phyloP scores from a whole-genome alignment of 331 rosid species.

The Spiraea crenata region DNA sequence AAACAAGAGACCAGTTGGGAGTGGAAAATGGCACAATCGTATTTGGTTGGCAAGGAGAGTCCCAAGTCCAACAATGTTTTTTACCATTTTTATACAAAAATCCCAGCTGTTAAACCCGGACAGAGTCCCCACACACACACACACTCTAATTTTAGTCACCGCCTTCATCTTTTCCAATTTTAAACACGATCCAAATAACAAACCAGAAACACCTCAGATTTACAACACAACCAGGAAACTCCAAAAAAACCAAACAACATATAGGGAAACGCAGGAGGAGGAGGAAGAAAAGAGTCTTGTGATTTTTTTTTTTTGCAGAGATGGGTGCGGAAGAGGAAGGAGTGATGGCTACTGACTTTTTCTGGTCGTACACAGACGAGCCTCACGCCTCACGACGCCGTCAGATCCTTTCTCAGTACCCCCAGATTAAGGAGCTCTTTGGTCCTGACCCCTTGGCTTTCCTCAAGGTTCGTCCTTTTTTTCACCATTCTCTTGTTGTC shows the following conservation, averaged over 20 bases:
- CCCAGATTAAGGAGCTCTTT: conserved; percentile 78
- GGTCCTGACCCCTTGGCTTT: conserved; percentile 77
- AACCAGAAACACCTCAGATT: not conserved
- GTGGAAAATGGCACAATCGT: no score
- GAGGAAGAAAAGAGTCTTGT: no score
- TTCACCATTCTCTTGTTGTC: not conserved
- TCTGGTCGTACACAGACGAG: conserved; percentile 93
- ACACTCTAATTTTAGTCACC: conserved; percentile 7
- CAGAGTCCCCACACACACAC: not conserved
- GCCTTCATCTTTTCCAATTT: not conserved
- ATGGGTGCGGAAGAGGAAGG: conserved; percentile 37
- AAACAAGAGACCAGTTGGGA: no score
- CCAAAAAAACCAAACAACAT: not conserved
- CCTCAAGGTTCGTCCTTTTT: conserved; percentile 45
- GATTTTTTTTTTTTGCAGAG: not conserved
- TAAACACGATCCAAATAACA: not conserved
- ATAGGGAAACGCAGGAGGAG: not conserved
- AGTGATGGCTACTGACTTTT: conserved; percentile 73
- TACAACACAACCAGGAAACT: not conserved
- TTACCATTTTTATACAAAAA: not conserved
- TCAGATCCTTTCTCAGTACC: conserved; percentile 85
- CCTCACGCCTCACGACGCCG: conserved; percentile 92
- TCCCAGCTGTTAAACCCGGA: conserved; percentile 4
- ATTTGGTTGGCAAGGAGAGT: not conserved
- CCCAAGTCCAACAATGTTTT: not conserved